Conservation (phyloP, 164 flowering plant species). For the Cinnamomum chago region DNA sequence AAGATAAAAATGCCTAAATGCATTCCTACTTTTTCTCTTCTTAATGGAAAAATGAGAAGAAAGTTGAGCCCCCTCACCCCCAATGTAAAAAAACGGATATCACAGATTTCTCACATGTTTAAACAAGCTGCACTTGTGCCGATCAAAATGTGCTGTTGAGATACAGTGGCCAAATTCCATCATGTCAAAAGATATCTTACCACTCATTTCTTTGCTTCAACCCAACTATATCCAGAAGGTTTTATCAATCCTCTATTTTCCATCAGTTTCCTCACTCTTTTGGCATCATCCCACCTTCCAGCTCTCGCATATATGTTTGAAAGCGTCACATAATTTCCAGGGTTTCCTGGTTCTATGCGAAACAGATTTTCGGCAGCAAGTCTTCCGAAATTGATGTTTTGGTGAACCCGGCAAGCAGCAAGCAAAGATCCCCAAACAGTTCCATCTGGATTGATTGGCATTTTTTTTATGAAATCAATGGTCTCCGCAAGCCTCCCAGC, state of each 20-base stretch:
- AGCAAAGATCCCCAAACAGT: constrained; percentile 52
- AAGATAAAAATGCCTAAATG: too few species aligned
- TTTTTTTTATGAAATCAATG: constrained; percentile 30
- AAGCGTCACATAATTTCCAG: constrained; percentile 51
- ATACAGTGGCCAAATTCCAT: too few species aligned
- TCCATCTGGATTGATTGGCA: constrained; percentile 38
- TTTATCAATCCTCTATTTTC: constrained; percentile 43
- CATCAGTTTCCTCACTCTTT: constrained; percentile 41
- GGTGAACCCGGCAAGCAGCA: constrained; percentile 39
- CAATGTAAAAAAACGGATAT: too few species aligned
- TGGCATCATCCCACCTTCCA: constrained; percentile 49
- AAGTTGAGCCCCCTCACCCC: too few species aligned
- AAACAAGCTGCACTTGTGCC: too few species aligned
- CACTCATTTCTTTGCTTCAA: constrained; percentile 15
- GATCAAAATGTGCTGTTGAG: too few species aligned
- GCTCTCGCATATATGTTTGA: constrained; percentile 42
- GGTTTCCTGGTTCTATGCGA: constrained; percentile 46
- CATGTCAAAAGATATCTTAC: neutral
- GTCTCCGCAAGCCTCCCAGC: constrained; percentile 44
- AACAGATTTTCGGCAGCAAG: constrained; percentile 48
- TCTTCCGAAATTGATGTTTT: constrained; percentile 29
- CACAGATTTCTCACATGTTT: too few species aligned
- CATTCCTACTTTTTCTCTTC: too few species aligned
- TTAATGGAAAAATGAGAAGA: too few species aligned
- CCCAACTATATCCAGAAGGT: constrained; percentile 42